Evolutionary conservation across 805 yeast species (phyloP), one percentile per base, ranked within the genome.

Genomic region (Candida adriatica): DNA sequence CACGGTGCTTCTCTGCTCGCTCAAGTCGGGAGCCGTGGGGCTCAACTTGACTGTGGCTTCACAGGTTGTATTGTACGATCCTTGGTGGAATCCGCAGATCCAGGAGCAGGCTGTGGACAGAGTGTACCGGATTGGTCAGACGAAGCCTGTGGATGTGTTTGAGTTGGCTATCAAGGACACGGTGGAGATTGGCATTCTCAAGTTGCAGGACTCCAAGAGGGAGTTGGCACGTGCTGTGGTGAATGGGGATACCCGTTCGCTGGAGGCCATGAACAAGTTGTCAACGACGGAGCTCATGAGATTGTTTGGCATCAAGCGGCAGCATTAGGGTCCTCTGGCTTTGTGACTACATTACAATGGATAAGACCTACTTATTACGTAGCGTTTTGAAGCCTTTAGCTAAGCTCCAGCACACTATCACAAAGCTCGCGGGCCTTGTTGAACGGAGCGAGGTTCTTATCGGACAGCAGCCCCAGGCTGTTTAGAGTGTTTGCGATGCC

Each of bases 21-120:
- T 87, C 40, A 87, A 84, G 55, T 88, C 95, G 0, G 96, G 96
- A 14, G 96, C 95, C 2, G 94, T 86, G 5, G 96, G 96, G 0
- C 63, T 87, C 39, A 87, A 87, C 49, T 62, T 87, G 37, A 87
- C 94, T 0, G 72, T 76, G 30, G 94, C 96, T 0, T 79, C 83
- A 0, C 69, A 76, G 24, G 96, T 90, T 2, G 83, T 76, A 41
- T 64, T 87, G 64, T 79, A 84, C 83, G 96, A 88, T 46, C 95
- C 96, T 0, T 87, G 95, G 90, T 87, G 96, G 96, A 82, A 88
- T 25, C 92, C 84, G 24, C 86, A 94, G 26, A 73, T 79, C 34
- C 95, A 86, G 49, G 83, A 82, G 28, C 95, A 86, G 52, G 95
- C 95, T 0, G 79, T 86, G 33, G 95, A 86, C 57, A 59, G 96